These are phyloP conservation scores for Turritis glabra DNA, from an alignment of 345 rosid species.

Conservation along the genomic window DNA sequence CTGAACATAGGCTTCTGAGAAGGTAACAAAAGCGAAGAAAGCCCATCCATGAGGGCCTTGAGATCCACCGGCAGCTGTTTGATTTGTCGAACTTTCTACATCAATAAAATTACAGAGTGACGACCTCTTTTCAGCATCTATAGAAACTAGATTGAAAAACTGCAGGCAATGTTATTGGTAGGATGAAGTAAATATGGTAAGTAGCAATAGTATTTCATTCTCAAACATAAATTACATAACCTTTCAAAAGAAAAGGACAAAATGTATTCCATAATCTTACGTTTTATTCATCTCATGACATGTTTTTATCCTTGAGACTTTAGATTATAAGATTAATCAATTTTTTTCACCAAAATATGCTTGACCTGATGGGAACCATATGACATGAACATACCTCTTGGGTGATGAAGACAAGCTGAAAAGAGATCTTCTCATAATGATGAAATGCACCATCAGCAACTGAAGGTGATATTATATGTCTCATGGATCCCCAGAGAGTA, in stretches of 20 bases:
- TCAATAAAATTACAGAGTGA: slow-evolving; percentile 30
- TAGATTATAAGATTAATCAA: neutral
- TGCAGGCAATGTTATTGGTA: slow-evolving; percentile 7
- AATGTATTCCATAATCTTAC: neutral
- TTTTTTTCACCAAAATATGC: slow-evolving; percentile 12
- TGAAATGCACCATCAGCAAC: slow-evolving; percentile 97
- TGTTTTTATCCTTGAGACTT: slow-evolving; percentile 11
- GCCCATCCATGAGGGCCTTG: slow-evolving; percentile 74
- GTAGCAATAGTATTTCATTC: slow-evolving; percentile 1
- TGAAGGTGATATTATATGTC: slow-evolving; percentile 91
- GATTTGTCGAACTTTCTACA: slow-evolving; percentile 67
- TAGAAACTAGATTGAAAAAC: slow-evolving; percentile 14
- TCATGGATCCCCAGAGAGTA: slow-evolving; percentile 92
- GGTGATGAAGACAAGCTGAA: slow-evolving; percentile 89
- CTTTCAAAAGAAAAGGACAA: slow-evolving; percentile 4
- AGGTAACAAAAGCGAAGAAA: slow-evolving; percentile 81
- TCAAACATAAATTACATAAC: slow-evolving; percentile 25
- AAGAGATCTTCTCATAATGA: slow-evolving; percentile 88
- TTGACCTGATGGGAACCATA: slow-evolving; percentile 22
- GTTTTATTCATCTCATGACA: slow-evolving; percentile 12
- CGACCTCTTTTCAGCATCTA: slow-evolving; percentile 20
- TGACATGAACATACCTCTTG: slow-evolving; percentile 66
- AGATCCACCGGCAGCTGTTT: slow-evolving; percentile 88
- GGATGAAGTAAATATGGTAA: neutral
- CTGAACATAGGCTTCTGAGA: slow-evolving; percentile 82